Evolutionary conservation across 805 yeast genomes (phyloP).

Genomic region (Saturnispora sekii): DNA sequence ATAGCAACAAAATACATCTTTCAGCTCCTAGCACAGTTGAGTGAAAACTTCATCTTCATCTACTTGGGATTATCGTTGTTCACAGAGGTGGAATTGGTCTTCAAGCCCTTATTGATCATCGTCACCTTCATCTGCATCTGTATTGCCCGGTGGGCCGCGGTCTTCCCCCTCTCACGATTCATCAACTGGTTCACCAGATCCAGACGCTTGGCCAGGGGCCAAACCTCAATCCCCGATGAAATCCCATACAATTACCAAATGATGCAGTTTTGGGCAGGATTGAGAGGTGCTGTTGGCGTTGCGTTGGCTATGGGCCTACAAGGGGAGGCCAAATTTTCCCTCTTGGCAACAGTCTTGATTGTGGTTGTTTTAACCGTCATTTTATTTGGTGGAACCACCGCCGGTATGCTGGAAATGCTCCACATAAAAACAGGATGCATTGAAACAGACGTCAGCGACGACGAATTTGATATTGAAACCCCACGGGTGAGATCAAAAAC

Average conservation of each 20-base stretch:
- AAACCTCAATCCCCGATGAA: constrained; percentile 54
- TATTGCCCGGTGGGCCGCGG: constrained; percentile 94
- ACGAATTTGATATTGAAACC: constrained; percentile 90
- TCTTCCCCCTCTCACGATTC: constrained; percentile 81
- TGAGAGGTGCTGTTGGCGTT: constrained; percentile 98
- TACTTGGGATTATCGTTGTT: constrained; percentile 89
- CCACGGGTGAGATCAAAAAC: constrained; percentile 23
- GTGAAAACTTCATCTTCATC: constrained; percentile 94
- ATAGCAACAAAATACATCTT: constrained; percentile 92
- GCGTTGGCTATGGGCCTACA: constrained; percentile 96
- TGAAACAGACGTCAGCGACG: constrained; percentile 78
- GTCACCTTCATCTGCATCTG: constrained; percentile 86
- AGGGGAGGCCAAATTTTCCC: constrained; percentile 83
- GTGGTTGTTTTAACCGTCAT: constrained; percentile 95
- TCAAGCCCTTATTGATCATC: constrained; percentile 86
- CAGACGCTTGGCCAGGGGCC: constrained; percentile 42
- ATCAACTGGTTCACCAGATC: constrained; percentile 71
- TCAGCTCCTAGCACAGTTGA: constrained; percentile 86
- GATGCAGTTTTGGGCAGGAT: constrained; percentile 99
- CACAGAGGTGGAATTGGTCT: constrained; percentile 92
- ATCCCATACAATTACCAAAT: constrained; percentile 92
- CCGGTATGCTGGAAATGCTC: constrained; percentile 92
- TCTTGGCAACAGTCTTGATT: constrained; percentile 89
- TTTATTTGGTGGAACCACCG: constrained; percentile 96
- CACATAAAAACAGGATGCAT: constrained; percentile 89